Base-by-base conservation (phyloP, 257 asterid genomes). In the Verbascum thapsus region DNA sequence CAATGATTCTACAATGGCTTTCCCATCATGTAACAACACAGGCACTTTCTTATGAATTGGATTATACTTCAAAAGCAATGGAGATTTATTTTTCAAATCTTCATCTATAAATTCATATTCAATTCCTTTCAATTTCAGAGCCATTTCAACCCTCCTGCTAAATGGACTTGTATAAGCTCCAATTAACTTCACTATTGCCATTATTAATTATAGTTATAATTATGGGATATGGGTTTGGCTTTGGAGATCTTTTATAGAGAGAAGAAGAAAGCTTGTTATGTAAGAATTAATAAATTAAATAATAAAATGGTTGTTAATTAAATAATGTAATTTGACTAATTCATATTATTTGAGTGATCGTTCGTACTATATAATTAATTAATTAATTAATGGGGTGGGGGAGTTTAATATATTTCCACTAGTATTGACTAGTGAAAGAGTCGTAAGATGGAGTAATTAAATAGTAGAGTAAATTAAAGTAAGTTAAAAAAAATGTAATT, bases 21-120 rank as follows among this genome's bases (percentile, higher is more conserved):
- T 85, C 4, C 77, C 87, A 19, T 82, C 73, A 68, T 82, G 86
- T 0, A 85, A 8, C 9, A 82, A 10, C 4, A 80, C 79, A 0
- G 88, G 92, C 13, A 82, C 41, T 51, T 76, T 67, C 38, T 80
- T 68, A 63, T 72, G 40, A 42, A 85, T 1, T 6, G 89, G 89
- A 47, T 80, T 85, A 63, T 69, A 68, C 4, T 82, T 73, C 19
- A 82, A 64, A 60, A 82, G 75, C 35, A 56, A 37, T 22, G 75
- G 42, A 26, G 83, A 73, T 63, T 80, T 80, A 72, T 67, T 78
- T 4, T 7, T 8, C 0, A 75, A 15, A 60, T 80, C 79, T 72
- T 82, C 69, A 10, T 73, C 63, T 1, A 74, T 34, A 20, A 1
- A 73, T 54, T 85, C 88, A 37, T 82, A 80, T 16, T 67, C 69